Evolutionary conservation across 1,284 basidiomycete genomes (phyloP).

Genomic region (Ganoderma lingzhi): DNA sequence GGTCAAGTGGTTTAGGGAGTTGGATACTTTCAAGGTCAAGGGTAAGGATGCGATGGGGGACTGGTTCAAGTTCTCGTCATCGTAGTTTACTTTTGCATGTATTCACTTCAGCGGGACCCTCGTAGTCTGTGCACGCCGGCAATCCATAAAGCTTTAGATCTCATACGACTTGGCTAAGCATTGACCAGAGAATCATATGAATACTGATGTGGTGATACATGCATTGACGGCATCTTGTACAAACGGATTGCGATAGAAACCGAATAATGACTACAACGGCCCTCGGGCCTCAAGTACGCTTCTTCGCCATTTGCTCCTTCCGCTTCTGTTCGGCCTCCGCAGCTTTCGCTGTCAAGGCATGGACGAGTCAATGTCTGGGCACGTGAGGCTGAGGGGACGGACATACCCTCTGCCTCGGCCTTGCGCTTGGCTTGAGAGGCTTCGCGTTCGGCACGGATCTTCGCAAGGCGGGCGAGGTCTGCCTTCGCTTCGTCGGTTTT

Average conservation of each 20-base stretch:
- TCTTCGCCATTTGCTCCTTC: slow-evolving; percentile 37
- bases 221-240: slow-evolving; percentile 11
- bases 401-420: slow-evolving; percentile 83
- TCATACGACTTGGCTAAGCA: not conserved
- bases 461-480: slow-evolving; percentile 87
- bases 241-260: not conserved
- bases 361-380: slow-evolving; percentile 5
- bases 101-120: not conserved
- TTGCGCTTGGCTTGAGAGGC: slow-evolving; percentile 85
- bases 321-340: slow-evolving; percentile 54
- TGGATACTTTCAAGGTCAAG: slow-evolving; percentile 7
- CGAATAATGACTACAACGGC: not conserved
- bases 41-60: slow-evolving; percentile 2
- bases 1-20: slow-evolving; percentile 30
- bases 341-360: slow-evolving; percentile 48
- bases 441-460: slow-evolving; percentile 87
- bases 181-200: slow-evolving; percentile 3
- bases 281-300: slow-evolving; percentile 29
- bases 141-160: not conserved
- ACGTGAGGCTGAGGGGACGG: not conserved
- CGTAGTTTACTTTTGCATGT: not conserved
- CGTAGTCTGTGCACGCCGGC: not conserved
- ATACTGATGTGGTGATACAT: slow-evolving; percentile 14
- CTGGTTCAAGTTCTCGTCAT: slow-evolving; percentile 4
- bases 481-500: slow-evolving; percentile 90